Percentiles rank a stretch among this genome's conserved stretches.
Evolutionary conservation across 768 basidiomycete species (phyloP).

Genomic region (Lactarius psammicola): DNA sequence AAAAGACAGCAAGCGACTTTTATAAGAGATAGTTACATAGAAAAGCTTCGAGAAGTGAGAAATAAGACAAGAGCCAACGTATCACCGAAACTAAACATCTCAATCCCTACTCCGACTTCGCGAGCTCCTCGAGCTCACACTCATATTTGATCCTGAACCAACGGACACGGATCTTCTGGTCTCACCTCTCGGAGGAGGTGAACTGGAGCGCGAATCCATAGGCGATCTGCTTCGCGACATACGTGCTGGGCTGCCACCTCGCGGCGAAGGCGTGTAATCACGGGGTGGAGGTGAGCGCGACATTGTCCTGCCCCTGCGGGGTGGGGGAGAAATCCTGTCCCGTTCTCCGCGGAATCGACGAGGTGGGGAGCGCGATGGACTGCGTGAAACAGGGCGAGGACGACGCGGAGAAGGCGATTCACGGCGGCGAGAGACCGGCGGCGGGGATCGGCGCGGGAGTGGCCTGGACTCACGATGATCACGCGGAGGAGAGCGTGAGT

Average conservation of each 20-base stretch:
- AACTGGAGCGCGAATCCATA: conserved; percentile 26
- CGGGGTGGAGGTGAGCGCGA: conserved; percentile 26
- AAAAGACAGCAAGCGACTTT: neutral
- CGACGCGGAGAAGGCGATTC: conserved; percentile 24
- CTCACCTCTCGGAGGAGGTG: conserved; percentile 19
- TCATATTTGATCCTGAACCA: conserved; percentile 31
- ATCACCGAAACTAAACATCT: conserved; percentile 4
- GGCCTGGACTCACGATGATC: conserved; percentile 10
- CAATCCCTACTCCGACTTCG: conserved; percentile 29
- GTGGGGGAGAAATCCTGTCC: conserved; percentile 36
- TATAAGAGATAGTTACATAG: too few species aligned
- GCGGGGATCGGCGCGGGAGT: conserved; percentile 32
- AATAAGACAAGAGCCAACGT: neutral
- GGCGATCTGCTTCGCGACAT: conserved; percentile 22
- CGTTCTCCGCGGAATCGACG: conserved; percentile 33
- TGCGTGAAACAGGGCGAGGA: conserved; percentile 29
- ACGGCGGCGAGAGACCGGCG: conserved; percentile 37
- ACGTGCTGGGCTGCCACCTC: conserved; percentile 7
- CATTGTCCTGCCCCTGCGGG: conserved; percentile 17
- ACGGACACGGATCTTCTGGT: conserved; percentile 24
- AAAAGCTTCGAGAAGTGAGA: neutral
- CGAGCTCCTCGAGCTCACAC: conserved; percentile 29
- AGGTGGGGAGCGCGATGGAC: conserved; percentile 37
- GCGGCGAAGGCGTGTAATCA: conserved; percentile 21
- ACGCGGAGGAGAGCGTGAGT: conserved; percentile 25